Evolutionary conservation across 176 grass and related monocot species (phyloP), one percentile per base, ranked within the genome.

Genomic region (Cymbopogon citratus): DNA sequence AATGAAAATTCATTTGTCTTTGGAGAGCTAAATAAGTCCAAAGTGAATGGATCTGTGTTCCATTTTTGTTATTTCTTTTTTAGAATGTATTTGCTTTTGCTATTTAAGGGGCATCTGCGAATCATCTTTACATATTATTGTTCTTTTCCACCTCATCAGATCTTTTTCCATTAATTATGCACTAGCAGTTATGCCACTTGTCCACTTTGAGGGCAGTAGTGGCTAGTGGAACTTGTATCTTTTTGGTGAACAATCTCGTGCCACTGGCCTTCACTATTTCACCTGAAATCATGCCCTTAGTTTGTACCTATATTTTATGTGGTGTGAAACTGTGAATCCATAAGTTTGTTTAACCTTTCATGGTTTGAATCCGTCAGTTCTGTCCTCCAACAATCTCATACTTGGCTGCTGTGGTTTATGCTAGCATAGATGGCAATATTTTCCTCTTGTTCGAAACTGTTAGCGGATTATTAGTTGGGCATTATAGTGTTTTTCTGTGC

Each of bases 211-310:
- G 16, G 60, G 25, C 7, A 45, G 19, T 75, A 65, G 26, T 71
- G 35, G 41, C 38, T 69, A 40, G 38, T 41, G 75, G 71, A 88
- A 74, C 21, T 67, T 72, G 34, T 46, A 79, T 63, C 9, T 78
- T 87, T 15, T 5, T 44, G 21, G 21, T 6, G 9, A 83, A 73
- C 54, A 70, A 40, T 38, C 29, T 41, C 7, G 65, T 72, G 31
- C 35, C 66, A 78, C 51, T 27, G 41, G 10, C 25, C 26, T 76
- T 48, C 27, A 21, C 48, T 25, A 33, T 66, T 75, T 66, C 19
- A 63, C 27, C 73, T 69, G 5, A 81, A 67, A 76, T 16, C 75
- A 54, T 27, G 27, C 27, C 44, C 31, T 83, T 72, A 45, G 36
- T 23, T 12, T 76, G 36, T 76, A 62, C 51, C 38, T n/a, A 38